These are phyloP conservation scores for Wickerhamiella musiphila DNA, from an alignment of 805 yeast genomes.

Conservation along the genomic window DNA sequence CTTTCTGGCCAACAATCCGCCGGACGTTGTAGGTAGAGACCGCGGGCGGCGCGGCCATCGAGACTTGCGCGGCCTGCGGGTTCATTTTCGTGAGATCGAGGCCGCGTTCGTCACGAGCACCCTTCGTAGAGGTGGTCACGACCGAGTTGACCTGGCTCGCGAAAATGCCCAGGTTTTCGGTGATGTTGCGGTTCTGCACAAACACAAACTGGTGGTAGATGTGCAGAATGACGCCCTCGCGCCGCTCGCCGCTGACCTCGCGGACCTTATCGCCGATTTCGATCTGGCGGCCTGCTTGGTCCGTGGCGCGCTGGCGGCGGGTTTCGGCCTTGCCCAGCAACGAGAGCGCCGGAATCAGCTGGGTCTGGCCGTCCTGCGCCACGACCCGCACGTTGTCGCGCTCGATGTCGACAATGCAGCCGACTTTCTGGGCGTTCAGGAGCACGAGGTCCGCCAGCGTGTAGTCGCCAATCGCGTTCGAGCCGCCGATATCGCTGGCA, in stretches of 20 bases:
- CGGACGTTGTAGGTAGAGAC: slow-evolving; percentile 23
- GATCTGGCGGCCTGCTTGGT: slow-evolving; percentile 66
- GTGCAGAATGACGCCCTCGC: slow-evolving; percentile 79
- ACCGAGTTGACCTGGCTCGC: slow-evolving; percentile 62
- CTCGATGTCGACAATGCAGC: slow-evolving; percentile 79
- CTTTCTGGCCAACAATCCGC: slow-evolving; percentile 57
- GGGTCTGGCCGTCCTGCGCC: slow-evolving; percentile 62
- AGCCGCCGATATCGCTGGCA: slow-evolving; percentile 73
- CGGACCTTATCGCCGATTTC: slow-evolving; percentile 86
- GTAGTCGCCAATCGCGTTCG: slow-evolving; percentile 58
- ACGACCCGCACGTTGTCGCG: slow-evolving; percentile 69
- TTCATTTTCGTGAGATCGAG: slow-evolving; percentile 75
- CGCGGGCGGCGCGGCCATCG: slow-evolving; percentile 41
- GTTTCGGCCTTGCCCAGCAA: slow-evolving; percentile 52
- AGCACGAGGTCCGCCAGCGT: slow-evolving; percentile 83
- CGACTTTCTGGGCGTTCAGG: slow-evolving; percentile 69
- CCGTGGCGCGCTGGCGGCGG: slow-evolving; percentile 64
- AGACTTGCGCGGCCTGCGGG: slow-evolving; percentile 36
- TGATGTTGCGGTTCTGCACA: slow-evolving; percentile 57
- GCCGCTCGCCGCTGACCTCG: slow-evolving; percentile 64
- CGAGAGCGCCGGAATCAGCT: slow-evolving; percentile 61
- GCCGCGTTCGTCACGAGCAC: slow-evolving; percentile 41
- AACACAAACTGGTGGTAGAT: slow-evolving; percentile 68
- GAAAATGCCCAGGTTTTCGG: slow-evolving; percentile 84
- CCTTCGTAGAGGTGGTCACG: slow-evolving; percentile 71